These are phyloP conservation scores for Pluteus cervinus DNA, from an alignment of 768 basidiomycete species.

Conservation along the genomic window DNA sequence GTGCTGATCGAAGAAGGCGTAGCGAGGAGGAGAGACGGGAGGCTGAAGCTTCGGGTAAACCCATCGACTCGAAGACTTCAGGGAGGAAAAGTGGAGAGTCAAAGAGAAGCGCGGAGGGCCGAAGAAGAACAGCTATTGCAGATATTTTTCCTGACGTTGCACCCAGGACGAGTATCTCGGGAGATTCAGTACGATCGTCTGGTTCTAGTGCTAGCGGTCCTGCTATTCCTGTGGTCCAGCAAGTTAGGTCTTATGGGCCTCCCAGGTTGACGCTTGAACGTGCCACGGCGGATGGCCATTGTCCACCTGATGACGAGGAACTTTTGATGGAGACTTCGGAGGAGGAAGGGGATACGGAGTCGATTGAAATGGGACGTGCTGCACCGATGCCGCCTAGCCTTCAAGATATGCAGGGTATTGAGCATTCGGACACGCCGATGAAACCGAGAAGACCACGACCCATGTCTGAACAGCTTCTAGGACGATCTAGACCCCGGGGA, in stretches of 20 bases:
- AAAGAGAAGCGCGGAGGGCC: slow-evolving; percentile 48
- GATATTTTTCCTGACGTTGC: slow-evolving; percentile 53
- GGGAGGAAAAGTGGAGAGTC: slow-evolving; percentile 21
- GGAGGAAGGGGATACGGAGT: slow-evolving; percentile 12
- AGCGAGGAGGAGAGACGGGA: slow-evolving; percentile 16
- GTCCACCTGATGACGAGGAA: slow-evolving; percentile 17
- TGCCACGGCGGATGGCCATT: slow-evolving; percentile 49
- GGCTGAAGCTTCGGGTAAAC: no score
- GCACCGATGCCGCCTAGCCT: slow-evolving; percentile 9
- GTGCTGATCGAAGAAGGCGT: slow-evolving; percentile 30
- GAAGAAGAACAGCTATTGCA: slow-evolving; percentile 46
- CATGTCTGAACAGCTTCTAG: slow-evolving; percentile 57
- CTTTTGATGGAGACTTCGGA: slow-evolving; percentile 9
- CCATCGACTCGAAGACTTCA: no score
- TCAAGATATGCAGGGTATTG: slow-evolving; percentile 10
- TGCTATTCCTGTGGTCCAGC: no score
- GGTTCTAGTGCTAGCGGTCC: slow-evolving; percentile 1
- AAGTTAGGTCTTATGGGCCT: slow-evolving; percentile 8
- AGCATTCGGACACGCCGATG: slow-evolving; percentile 29
- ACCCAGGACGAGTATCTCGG: slow-evolving; percentile 8
- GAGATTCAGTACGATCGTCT: slow-evolving; percentile 4
- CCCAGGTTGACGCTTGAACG: slow-evolving; percentile 42
- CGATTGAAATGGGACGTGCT: slow-evolving; percentile 10
- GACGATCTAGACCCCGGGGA: slow-evolving; percentile 39
- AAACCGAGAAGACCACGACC: slow-evolving; percentile 50